Conservation (phyloP, 768 basidiomycete species). For the Mrakia hoshinonis region DNA sequence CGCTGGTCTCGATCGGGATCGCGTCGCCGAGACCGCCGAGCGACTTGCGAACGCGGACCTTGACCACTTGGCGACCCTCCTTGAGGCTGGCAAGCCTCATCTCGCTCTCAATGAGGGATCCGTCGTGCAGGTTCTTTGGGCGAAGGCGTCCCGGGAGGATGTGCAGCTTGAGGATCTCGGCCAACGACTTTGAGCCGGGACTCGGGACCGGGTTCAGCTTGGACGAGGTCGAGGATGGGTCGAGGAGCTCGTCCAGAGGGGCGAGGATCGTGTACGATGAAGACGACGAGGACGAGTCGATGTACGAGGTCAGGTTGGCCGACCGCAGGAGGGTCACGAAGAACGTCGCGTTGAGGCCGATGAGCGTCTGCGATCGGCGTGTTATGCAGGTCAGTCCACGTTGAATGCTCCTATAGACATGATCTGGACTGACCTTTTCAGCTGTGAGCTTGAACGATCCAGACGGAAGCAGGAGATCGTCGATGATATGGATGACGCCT, state of each 20-base stretch:
- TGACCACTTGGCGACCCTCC: conserved; percentile 44
- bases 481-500: conserved; percentile 80
- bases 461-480: conserved; percentile 67
- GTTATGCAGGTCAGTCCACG: neutral
- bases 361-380: conserved; percentile 44
- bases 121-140: conserved; percentile 59
- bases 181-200: conserved; percentile 60
- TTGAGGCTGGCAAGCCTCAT: conserved; percentile 43
- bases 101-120: conserved; percentile 70
- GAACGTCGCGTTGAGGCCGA: conserved; percentile 79
- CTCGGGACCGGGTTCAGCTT: conserved; percentile 47
- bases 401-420: neutral
- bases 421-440: conserved; percentile 58
- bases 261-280: conserved; percentile 78
- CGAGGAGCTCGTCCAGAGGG: conserved; percentile 52
- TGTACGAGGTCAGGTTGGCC: conserved; percentile 54
- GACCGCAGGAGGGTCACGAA: conserved; percentile 85
- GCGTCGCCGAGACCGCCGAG: conserved; percentile 35
- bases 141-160: conserved; percentile 76
- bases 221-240: neutral
- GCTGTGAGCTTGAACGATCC: conserved; percentile 72
- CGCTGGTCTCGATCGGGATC: neutral
- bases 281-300: conserved; percentile 37
- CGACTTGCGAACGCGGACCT: conserved; percentile 41
- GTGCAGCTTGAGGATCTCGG: conserved; percentile 72